These are phyloP conservation scores for Triangularia verruculosa DNA, from an alignment of 2,329 filamentous ascomycete species.

Conservation along the genomic window DNA sequence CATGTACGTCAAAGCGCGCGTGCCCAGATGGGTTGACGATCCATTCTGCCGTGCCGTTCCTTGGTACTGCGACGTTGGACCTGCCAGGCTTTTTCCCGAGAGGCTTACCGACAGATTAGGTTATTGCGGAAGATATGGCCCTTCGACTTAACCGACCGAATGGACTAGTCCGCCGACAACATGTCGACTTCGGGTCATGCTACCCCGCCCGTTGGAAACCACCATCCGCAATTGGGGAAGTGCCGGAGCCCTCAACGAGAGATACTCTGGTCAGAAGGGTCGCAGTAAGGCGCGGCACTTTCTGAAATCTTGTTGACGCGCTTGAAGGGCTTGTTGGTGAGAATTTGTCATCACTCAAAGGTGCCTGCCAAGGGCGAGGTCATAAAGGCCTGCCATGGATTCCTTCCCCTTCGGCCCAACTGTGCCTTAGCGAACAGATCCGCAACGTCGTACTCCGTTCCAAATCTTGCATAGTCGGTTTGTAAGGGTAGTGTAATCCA, in stretches of 20 bases:
- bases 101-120: background rate
- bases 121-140: background rate
- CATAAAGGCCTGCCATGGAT: background rate
- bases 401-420: background rate
- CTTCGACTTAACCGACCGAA: background rate
- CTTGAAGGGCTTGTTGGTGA: background rate
- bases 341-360: background rate
- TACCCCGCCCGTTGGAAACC: background rate
- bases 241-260: background rate
- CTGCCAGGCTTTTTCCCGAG: background rate
- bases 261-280: background rate
- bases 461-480: background rate
- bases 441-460: background rate
- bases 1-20: background rate
- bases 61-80: background rate
- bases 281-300: background rate
- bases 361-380: background rate
- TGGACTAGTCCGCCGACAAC: background rate
- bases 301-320: background rate
- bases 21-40: background rate
- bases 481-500: background rate
- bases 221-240: background rate
- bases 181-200: background rate
- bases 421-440: background rate
- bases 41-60: constrained; percentile 1